phyloP scores from a whole-genome alignment of 2,329 filamentous ascomycete genomes.

The Claviceps fusiformis region DNA sequence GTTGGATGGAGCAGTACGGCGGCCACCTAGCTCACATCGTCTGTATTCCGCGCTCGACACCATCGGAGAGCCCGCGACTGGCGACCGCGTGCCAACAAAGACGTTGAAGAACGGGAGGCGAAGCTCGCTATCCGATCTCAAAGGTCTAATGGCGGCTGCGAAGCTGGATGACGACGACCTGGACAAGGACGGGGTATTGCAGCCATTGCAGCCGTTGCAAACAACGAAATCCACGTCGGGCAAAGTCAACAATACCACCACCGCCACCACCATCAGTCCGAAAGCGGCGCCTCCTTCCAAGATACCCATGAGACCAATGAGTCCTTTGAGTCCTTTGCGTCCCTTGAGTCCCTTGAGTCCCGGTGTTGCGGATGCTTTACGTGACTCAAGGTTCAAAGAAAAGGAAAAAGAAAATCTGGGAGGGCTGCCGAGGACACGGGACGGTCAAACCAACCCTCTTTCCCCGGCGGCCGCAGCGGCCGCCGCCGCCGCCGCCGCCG shows the following conservation, averaged over 20 bases:
- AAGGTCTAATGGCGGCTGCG: conserved; percentile 50
- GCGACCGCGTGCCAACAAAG: conserved; percentile 21
- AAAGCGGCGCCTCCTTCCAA: conserved; percentile 31
- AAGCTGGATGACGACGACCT: conserved; percentile 22
- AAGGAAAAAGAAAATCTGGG: conserved; percentile 20
- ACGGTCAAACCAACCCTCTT: neutral
- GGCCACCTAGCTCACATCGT: conserved; percentile 44
- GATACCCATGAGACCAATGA: conserved; percentile 27
- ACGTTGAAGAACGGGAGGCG: conserved; percentile 64
- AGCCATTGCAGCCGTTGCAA: conserved; percentile 39
- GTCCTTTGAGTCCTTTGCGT: no score
- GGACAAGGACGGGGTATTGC: conserved; percentile 20
- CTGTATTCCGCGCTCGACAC: conserved; percentile 43
- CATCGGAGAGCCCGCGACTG: conserved; percentile 42
- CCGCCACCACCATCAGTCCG: conserved; percentile 28
- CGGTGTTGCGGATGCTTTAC: conserved; percentile 21
- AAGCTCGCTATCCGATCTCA: conserved; percentile 83
- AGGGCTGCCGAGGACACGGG: conserved; percentile 4
- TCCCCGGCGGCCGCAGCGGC: no score
- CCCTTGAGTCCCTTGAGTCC: conserved; percentile 19
- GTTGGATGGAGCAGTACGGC: conserved; percentile 42
- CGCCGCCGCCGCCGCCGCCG: neutral
- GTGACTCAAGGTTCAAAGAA: conserved; percentile 33
- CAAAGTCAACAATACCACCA: conserved; percentile 33
- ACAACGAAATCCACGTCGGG: conserved; percentile 40